phyloP scores from a whole-genome alignment of 768 basidiomycete species.

The Obba rivulosa region DNA sequence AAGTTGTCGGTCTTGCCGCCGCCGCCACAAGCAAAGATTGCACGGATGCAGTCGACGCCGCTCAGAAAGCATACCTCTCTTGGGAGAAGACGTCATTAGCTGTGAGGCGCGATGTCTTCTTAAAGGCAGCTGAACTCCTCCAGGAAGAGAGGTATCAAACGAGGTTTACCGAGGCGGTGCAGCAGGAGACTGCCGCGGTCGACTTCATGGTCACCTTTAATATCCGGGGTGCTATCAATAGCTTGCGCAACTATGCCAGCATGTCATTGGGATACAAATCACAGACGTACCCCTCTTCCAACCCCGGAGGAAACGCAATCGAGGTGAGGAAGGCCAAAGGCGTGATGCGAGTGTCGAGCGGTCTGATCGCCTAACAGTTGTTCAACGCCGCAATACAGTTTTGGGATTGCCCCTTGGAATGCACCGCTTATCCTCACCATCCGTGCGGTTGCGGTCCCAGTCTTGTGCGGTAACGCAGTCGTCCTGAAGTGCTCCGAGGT shows the following conservation, averaged over 20 bases:
- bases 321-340: slow-evolving; percentile 44
- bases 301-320: slow-evolving; percentile 41
- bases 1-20: slow-evolving; percentile 39
- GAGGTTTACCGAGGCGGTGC: slow-evolving; percentile 26
- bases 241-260: slow-evolving; percentile 30
- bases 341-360: slow-evolving; percentile 37
- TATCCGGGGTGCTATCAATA: slow-evolving; percentile 15
- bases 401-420: slow-evolving; percentile 55
- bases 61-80: slow-evolving; percentile 38
- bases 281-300: slow-evolving; percentile 35
- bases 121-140: slow-evolving; percentile 45
- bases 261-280: slow-evolving; percentile 36
- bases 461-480: slow-evolving; percentile 54
- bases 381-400: no score
- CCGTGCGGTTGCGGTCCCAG: slow-evolving; percentile 38
- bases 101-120: slow-evolving; percentile 38
- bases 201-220: slow-evolving; percentile 21
- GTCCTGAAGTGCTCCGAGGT: slow-evolving; percentile 49
- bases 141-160: slow-evolving; percentile 35
- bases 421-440: slow-evolving; percentile 41
- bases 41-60: slow-evolving; percentile 36
- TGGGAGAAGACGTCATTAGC: slow-evolving; percentile 39
- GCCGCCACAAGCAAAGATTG: slow-evolving; percentile 33
- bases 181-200: slow-evolving; percentile 37
- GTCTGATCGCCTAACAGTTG: no score